phyloP scores from a whole-genome alignment of 371 early-diverging fungal species.

The Zopfochytrium polystomum region DNA sequence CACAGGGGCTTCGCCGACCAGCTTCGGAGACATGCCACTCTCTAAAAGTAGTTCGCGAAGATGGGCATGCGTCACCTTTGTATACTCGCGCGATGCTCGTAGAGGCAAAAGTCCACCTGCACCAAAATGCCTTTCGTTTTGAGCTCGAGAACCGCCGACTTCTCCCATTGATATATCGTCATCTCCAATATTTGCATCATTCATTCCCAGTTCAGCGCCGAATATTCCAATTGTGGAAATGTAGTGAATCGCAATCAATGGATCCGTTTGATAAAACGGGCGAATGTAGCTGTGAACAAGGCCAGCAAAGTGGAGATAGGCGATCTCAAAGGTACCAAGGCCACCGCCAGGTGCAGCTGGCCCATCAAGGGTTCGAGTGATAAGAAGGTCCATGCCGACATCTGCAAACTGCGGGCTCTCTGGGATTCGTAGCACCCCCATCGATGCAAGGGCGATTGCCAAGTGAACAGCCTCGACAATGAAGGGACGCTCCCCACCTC shows the following conservation, averaged over 20 bases:
- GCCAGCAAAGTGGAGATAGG: constrained; percentile 60
- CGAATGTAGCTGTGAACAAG: constrained; percentile 58
- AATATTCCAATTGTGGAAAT: constrained; percentile 61
- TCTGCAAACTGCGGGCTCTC: constrained; percentile 41
- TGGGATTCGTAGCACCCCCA: constrained; percentile 72
- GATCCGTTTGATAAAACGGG: constrained; percentile 48
- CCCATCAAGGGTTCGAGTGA: constrained; percentile 15
- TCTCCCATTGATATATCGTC: constrained; percentile 2
- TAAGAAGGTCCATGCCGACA: constrained; percentile 30
- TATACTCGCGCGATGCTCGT: constrained; percentile 25
- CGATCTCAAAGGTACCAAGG: constrained; percentile 33
- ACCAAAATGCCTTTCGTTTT: no score
- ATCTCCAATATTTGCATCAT: not conserved
- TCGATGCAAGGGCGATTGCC: constrained; percentile 75
- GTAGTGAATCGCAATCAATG: constrained; percentile 65
- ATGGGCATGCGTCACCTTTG: constrained; percentile 24
- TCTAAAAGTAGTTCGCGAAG: constrained; percentile 38
- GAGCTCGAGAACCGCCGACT: not conserved
- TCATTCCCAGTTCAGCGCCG: constrained; percentile 48
- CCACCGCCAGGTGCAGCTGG: not conserved
- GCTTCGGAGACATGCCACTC: constrained; percentile 7
- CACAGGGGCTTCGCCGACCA: constrained; percentile 33
- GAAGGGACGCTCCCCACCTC: no score
- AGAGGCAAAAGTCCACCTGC: no score
- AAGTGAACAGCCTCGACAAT: constrained; percentile 85